Percentiles rank a stretch among this genome's conserved stretches.
phyloP scores from a whole-genome alignment of 2,329 filamentous ascomycete species.

The Neofusicoccum cordaticola region DNA sequence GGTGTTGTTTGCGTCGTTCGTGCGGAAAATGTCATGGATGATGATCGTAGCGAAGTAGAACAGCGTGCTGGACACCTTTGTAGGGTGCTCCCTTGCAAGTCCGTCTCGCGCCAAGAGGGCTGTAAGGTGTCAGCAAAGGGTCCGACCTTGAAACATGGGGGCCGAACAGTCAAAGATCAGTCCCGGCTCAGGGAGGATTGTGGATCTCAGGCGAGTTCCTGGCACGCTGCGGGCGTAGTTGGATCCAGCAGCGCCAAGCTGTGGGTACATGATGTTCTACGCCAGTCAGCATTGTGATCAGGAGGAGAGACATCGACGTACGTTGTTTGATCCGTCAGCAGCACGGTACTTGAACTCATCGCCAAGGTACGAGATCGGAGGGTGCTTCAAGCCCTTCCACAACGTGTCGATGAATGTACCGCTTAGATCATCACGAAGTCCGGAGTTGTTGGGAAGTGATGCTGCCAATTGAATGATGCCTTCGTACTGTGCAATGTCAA shows the following conservation, averaged over 20 bases:
- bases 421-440: not conserved
- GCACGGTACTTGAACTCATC: conserved; percentile 39
- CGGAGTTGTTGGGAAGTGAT: conserved; percentile 1
- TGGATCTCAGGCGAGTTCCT: conserved; percentile 50
- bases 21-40: conserved; percentile 57
- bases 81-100: conserved; percentile 57
- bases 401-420: conserved; percentile 28
- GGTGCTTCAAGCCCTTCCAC: conserved; percentile 42
- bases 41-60: conserved; percentile 67
- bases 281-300: conserved; percentile 33
- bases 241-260: conserved; percentile 58
- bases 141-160: conserved; percentile 47
- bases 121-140: conserved; percentile 62
- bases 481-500: not conserved
- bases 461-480: not conserved
- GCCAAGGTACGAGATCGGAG: conserved; percentile 34
- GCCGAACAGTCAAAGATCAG: conserved; percentile 1
- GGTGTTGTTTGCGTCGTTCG: conserved; percentile 56
- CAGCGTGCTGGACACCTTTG: conserved; percentile 66
- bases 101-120: conserved; percentile 55
- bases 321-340: conserved; percentile 41
- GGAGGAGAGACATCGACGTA: not conserved
- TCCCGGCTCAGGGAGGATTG: conserved; percentile 21
- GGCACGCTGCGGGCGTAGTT: conserved; percentile 63
- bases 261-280: conserved; percentile 54